Evolutionary conservation across 2,329 filamentous ascomycete species (phyloP).

Genomic region (Fusarium sp.): DNA sequence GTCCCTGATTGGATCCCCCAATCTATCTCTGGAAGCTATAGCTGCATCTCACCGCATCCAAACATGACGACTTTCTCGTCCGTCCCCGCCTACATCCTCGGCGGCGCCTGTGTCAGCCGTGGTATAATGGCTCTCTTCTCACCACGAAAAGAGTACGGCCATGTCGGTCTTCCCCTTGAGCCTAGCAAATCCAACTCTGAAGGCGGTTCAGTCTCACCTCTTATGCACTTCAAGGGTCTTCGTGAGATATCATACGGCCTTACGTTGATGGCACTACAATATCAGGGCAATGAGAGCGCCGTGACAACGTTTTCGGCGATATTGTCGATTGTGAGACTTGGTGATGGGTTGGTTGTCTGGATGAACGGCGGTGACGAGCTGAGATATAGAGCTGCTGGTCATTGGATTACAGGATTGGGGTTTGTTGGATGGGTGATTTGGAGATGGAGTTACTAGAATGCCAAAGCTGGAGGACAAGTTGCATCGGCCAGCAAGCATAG

Average conservation of each 20-base stretch:
- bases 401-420: slow-evolving; percentile 41
- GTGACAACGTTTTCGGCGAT: slow-evolving; percentile 44
- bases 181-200: background rate
- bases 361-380: slow-evolving; percentile 40
- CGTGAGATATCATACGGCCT: slow-evolving; percentile 48
- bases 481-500: fast-evolving
- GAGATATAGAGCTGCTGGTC: slow-evolving; percentile 36
- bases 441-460: slow-evolving; percentile 20
- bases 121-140: slow-evolving; percentile 39
- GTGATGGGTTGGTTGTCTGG: slow-evolving; percentile 48
- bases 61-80: slow-evolving; percentile 38
- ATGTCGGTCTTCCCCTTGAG: slow-evolving; percentile 40
- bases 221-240: slow-evolving; percentile 49
- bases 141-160: slow-evolving; percentile 37
- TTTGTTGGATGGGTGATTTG: slow-evolving; percentile 43
- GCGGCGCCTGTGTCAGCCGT: slow-evolving; percentile 37
- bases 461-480: background rate
- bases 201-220: slow-evolving; percentile 38
- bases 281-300: slow-evolving; percentile 42
- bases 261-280: slow-evolving; percentile 42
- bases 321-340: slow-evolving; percentile 44
- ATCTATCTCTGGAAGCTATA: background rate
- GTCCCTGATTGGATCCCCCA: background rate
- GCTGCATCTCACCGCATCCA: no score
- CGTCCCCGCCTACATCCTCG: slow-evolving; percentile 36